phyloP scores from a whole-genome alignment of 768 basidiomycete genomes.

The Termitomyces heimii region DNA sequence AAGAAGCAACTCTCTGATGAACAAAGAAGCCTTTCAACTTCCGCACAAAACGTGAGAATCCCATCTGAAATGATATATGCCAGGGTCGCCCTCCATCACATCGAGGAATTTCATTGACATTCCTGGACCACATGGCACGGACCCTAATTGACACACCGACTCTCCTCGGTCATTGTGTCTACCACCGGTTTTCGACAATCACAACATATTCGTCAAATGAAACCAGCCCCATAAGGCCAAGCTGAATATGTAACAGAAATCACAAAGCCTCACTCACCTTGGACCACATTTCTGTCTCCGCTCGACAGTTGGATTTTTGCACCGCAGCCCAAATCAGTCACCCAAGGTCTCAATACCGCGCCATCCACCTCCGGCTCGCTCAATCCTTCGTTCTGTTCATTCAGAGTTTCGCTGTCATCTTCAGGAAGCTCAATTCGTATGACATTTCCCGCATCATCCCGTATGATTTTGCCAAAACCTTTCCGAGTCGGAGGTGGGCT shows the following conservation, averaged over 20 bases:
- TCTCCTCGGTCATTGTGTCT: constrained; percentile 9
- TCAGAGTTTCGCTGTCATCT: constrained; percentile 37
- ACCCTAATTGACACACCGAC: neutral
- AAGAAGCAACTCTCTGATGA: constrained; percentile 1
- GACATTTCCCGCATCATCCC: constrained; percentile 75
- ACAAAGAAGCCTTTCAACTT: constrained; percentile 13
- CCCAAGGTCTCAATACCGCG: constrained; percentile 32
- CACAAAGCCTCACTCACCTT: constrained; percentile 22
- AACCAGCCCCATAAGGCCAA: constrained; percentile 7
- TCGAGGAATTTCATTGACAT: neutral
- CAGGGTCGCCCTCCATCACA: constrained; percentile 2
- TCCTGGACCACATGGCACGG: constrained; percentile 1
- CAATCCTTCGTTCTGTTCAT: constrained; percentile 36
- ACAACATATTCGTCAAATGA: neutral
- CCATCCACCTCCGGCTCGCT: constrained; percentile 27
- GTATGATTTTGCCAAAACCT: constrained; percentile 76
- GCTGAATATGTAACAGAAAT: constrained; percentile 8
- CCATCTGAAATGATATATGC: constrained; percentile 4
- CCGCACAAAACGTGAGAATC: constrained; percentile 24
- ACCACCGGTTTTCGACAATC: neutral
- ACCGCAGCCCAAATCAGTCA: constrained; percentile 26
- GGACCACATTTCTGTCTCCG: constrained; percentile 24
- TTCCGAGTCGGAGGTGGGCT: constrained; percentile 32
- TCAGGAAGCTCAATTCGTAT: constrained; percentile 62
- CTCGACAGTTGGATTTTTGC: constrained; percentile 16